These are phyloP conservation scores for Arabidopsis hybrid DNA, from an alignment of 441 rosid genomes.

Conservation along the genomic window DNA sequence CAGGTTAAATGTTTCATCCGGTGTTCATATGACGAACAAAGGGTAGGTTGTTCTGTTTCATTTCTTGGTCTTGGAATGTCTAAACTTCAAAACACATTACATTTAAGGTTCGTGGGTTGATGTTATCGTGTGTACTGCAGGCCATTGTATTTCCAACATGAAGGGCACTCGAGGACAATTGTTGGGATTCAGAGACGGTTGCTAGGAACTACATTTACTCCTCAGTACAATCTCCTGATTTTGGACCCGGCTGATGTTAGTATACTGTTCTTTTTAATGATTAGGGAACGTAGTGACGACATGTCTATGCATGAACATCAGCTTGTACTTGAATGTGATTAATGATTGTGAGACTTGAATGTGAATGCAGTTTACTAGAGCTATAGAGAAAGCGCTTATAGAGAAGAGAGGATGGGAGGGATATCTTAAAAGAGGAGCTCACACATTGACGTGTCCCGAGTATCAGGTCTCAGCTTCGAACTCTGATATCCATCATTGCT, in stretches of 20 bases:
- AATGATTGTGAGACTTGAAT: slow-evolving; percentile 31
- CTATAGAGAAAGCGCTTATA: slow-evolving; percentile 63
- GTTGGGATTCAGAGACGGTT: slow-evolving; percentile 75
- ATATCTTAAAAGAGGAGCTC: slow-evolving; percentile 74
- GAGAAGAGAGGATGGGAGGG: slow-evolving; percentile 70
- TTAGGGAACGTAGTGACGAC: slow-evolving; percentile 7
- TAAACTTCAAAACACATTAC: slow-evolving; percentile 6
- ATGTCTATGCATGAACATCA: slow-evolving; percentile 17
- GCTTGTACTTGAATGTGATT: slow-evolving; percentile 13
- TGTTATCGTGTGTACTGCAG: slow-evolving; percentile 49
- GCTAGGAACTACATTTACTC: slow-evolving; percentile 48
- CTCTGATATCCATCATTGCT: slow-evolving; percentile 1
- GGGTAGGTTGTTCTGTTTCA: slow-evolving; percentile 51
- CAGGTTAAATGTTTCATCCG: slow-evolving; percentile 41
- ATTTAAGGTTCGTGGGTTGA: slow-evolving; percentile 12
- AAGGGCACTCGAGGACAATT: slow-evolving; percentile 85
- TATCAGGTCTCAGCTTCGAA: slow-evolving; percentile 63
- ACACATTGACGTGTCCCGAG: slow-evolving; percentile 63
- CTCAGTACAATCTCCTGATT: slow-evolving; percentile 64
- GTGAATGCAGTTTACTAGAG: slow-evolving; percentile 58
- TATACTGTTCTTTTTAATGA: slow-evolving; percentile 11
- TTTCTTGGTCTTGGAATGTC: slow-evolving; percentile 3
- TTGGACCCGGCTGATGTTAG: slow-evolving; percentile 82
- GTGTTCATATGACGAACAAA: slow-evolving; percentile 58
- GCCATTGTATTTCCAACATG: slow-evolving; percentile 89